A percentile compares a stretch with the other conserved stretches of the same genome.
These are phyloP conservation scores for Cylindrotheca fusiformis DNA, from an alignment of 108 stramenopile genomes.

Conservation along the genomic window DNA sequence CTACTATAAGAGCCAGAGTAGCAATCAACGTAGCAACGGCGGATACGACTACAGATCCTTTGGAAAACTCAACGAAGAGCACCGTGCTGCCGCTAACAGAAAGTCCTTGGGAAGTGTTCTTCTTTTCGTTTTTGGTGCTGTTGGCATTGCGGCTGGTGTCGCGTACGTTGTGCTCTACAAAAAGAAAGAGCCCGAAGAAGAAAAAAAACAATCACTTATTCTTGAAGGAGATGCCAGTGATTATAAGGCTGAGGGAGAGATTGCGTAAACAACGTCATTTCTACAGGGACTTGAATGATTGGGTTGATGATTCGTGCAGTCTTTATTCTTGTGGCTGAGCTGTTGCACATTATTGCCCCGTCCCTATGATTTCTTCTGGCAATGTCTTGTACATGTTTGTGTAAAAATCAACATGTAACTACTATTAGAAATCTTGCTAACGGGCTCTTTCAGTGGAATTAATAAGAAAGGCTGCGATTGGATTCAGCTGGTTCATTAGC, in stretches of 20 bases:
- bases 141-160: neutral
- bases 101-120: neutral
- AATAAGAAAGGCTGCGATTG: too few relatives aligned
- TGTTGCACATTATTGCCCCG: neutral
- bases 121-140: neutral
- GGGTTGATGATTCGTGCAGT: neutral
- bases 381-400: too few relatives aligned
- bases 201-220: neutral
- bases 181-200: neutral
- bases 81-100: neutral
- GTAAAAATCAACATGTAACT: too few relatives aligned
- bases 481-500: too few relatives aligned
- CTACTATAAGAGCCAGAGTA: too few relatives aligned
- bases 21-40: too few relatives aligned
- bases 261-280: neutral
- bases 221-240: neutral
- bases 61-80: neutral
- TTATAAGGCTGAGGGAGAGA: neutral
- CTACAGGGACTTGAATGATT: conserved; percentile 10
- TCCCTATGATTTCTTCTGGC: too few relatives aligned
- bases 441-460: too few relatives aligned
- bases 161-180: neutral
- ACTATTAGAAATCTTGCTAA: too few relatives aligned
- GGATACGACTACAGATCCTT: neutral
- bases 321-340: neutral